Base-by-base conservation (phyloP, 2,329 filamentous ascomycete genomes). In the Colletotrichum spinosum region DNA sequence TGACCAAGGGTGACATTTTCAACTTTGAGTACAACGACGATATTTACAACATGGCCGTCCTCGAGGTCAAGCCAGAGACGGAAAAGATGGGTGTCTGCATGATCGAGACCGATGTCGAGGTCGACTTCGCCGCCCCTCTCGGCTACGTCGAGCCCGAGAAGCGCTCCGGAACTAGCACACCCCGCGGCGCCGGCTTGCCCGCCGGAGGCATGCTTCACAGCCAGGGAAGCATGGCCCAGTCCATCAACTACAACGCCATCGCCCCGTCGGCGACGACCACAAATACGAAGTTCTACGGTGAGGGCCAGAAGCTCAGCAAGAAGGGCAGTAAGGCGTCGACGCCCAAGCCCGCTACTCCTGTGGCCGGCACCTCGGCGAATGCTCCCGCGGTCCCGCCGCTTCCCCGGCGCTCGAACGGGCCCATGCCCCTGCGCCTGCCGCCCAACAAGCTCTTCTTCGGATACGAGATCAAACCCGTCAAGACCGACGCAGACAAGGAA, bases 21-120 rank as follows among this genome's bases (percentile, higher is more conserved):
- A 97, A 92, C 69, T 99, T 99, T 77, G 87, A 91, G 71, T 99
- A 99, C 82, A 99, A 99, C 77, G 94, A 98, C 75, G 92, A 94
- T 67, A 85, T 94, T 9, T 99, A 96, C 80, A 91, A 96, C 69
- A 93, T 99, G 75, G 94, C 93, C 3, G 96, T 99, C 2, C 81
- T 98, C 12, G 95, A 98, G 74, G 93, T 97, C 44, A 97, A 97
- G 79, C 96, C 96, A 2, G 88, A 92, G 69, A 90, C 86, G 4
- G 87, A 91, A 2, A 92, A 92, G 72, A 94, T 93, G 84, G 91
- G 92, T 65, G 94, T 99, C 59, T 94, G 94, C 73, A 97, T 97
- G 78, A 90, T 97, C 60, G 96, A 99, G 80, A 99, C 96, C 0
- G 96, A 99, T 81, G 87, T 99, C 11, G 93, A 93, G 61, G 96